Evolutionary conservation across 176 grass and related monocot genomes (phyloP), one percentile per base, ranked within the genome.

Genomic region (Cenchrus purpureus): DNA sequence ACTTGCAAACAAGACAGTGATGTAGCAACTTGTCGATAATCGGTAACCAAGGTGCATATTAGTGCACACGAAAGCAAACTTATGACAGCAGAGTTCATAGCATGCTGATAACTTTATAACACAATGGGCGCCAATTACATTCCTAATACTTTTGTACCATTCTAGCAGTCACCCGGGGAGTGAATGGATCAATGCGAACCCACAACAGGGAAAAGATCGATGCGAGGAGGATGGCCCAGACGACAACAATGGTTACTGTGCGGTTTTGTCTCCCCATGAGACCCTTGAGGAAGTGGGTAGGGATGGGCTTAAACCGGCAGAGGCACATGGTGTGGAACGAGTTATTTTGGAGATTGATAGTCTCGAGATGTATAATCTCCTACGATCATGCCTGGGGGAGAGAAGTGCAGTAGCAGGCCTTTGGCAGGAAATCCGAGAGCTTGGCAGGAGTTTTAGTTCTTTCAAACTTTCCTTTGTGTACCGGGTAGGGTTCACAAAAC

Each of bases 151-250:
- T 32, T 32, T 74, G 8, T 12, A 13, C 51, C 20, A 32, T 52
- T 55, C 79, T 88, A 95, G 77, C 88, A n/a, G 82, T 92, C 22
- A 95, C 88, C 56, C 90, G 28, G 17, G 93, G 92, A 19, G 93
- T 95, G 85, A 95, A 95, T 20, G 93, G 93, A 54, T 95, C 93
- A 1, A 95, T 88, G 61, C 93, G 93, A 85, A 95, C 93, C 93
- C 93, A 95, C 34, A 95, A 43, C 51, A 95, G 82, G 7, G 93
- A 95, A 82, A 95, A 95, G 22, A 95, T 92, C 10, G 93, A 95
- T 42, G 93, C 93, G 0, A 95, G 87, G 78, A 95, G 93, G 64
- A 90, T 91, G 48, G 90, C 87, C 93, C 93, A 95, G 15, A 95
- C 93, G 16, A 95, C 70, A 74, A 95, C 93, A 7, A 95, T 95